A percentile compares a stretch with the other conserved stretches of the same genome.
Evolutionary conservation across 345 rosid genomes (phyloP).

Genomic region (Capsella bursapastoris): DNA sequence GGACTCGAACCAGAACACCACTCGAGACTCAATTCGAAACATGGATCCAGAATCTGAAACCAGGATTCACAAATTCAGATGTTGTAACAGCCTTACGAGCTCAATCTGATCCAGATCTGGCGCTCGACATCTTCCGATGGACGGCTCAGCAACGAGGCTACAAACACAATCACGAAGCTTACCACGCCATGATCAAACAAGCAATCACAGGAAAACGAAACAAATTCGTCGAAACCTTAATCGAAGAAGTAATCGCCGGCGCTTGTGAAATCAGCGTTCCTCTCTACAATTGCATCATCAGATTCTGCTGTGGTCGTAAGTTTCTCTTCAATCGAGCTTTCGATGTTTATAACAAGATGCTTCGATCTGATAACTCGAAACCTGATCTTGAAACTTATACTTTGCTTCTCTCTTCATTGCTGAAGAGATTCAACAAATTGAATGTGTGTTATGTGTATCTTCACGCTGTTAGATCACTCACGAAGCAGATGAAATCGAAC

Average conservation of each 20-base stretch:
- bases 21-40: conserved; percentile 78
- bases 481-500: conserved; percentile 82
- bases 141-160: conserved; percentile 73
- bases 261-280: conserved; percentile 75
- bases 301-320: conserved; percentile 85
- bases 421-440: conserved; percentile 75
- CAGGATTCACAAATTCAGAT: conserved; percentile 74
- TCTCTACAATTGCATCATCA: conserved; percentile 68
- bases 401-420: conserved; percentile 62
- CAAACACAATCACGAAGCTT: conserved; percentile 68
- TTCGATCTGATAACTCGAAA: conserved; percentile 62
- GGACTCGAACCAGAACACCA: conserved; percentile 66
- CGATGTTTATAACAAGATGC: conserved; percentile 82
- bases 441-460: conserved; percentile 77
- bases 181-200: conserved; percentile 66
- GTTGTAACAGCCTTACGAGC: conserved; percentile 72
- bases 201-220: conserved; percentile 67
- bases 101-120: conserved; percentile 87
- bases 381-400: conserved; percentile 82
- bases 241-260: conserved; percentile 87
- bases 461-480: conserved; percentile 73
- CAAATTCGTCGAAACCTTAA: conserved; percentile 69
- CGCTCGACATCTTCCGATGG: conserved; percentile 94
- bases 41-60: conserved; percentile 80
- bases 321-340: conserved; percentile 74